Conservation (phyloP, 805 yeast genomes). For the Sugiyamaella smithiae region DNA sequence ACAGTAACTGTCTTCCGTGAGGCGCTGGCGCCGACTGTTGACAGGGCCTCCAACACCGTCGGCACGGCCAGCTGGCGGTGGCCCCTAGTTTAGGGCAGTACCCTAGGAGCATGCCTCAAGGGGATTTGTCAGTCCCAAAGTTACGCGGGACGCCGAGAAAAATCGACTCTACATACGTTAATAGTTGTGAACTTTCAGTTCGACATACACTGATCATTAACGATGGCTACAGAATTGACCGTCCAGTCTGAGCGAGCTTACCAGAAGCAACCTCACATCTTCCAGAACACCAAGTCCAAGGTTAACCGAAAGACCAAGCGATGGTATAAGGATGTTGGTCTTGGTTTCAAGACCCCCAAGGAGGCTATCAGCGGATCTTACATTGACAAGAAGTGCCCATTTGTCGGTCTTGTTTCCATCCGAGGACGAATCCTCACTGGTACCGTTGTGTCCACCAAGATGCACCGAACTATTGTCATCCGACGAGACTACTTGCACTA, state of each 20-base stretch:
- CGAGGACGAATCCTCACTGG: constrained; percentile 99
- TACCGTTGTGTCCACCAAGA: constrained; percentile 99
- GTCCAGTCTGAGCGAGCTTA: constrained; percentile 99
- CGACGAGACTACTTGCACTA: constrained; percentile 99
- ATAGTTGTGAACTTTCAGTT: constrained; percentile 7
- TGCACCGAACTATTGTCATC: constrained; percentile 99
- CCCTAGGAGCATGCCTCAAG: too few relatives aligned
- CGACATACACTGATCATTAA: constrained; percentile 13
- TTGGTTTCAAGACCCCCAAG: constrained; percentile 99
- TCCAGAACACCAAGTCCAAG: constrained; percentile 99
- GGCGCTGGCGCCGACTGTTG: too few relatives aligned
- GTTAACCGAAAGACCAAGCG: constrained; percentile 98
- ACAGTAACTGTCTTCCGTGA: too few relatives aligned
- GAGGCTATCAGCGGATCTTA: constrained; percentile 97
- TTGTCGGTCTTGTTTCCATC: constrained; percentile 94
- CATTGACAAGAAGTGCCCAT: constrained; percentile 99
- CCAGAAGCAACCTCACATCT: constrained; percentile 99
- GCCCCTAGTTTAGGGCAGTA: too few relatives aligned
- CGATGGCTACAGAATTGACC: constrained; percentile 98
- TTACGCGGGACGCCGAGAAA: constrained; percentile 1
- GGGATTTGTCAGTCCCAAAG: constrained; percentile 1
- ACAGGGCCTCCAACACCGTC: background rate
- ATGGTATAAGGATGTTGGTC: constrained; percentile 99
- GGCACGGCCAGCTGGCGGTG: too few relatives aligned
- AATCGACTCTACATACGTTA: constrained; percentile 3